These are phyloP conservation scores for Kalaharituber pfeilii DNA, from an alignment of 2,329 filamentous ascomycete genomes.

Conservation along the genomic window DNA sequence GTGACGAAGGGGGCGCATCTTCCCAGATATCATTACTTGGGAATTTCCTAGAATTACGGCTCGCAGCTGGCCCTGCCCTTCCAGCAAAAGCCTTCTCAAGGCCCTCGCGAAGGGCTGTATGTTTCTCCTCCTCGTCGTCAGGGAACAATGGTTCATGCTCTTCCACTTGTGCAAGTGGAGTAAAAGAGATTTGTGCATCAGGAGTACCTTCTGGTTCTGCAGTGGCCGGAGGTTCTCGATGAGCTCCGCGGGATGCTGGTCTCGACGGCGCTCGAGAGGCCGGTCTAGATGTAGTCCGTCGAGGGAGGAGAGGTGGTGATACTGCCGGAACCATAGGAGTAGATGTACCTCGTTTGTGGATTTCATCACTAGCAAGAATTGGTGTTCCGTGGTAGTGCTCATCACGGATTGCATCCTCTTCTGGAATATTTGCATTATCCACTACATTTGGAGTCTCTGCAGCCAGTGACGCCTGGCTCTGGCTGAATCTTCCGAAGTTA, in stretches of 20 bases:
- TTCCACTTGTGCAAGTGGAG: constrained; percentile 36
- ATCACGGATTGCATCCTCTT: neutral
- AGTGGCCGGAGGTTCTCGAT: neutral
- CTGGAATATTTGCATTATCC: neutral
- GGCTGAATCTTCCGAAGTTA: neutral
- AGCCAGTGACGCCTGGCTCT: neutral
- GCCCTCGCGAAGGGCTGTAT: constrained; percentile 30
- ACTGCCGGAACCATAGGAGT: neutral
- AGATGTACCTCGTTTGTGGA: constrained; percentile 4
- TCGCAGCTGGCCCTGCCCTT: constrained; percentile 9
- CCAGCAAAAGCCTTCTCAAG: neutral
- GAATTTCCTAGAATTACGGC: constrained; percentile 35
- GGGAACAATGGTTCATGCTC: constrained; percentile 93
- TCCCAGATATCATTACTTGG: constrained; percentile 96
- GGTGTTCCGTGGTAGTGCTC: constrained; percentile 8
- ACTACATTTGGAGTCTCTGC: neutral
- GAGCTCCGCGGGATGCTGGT: neutral
- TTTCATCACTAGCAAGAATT: constrained; percentile 15
- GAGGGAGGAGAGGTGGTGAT: neutral
- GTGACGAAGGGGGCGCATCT: constrained; percentile 48
- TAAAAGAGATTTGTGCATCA: neutral
- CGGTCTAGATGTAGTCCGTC: neutral
- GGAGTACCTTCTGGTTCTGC: no score
- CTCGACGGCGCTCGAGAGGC: neutral
- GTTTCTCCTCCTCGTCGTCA: constrained; percentile 43